Evolutionary conservation across 495 filamentous ascomycete species (phyloP), one percentile per base, ranked within the genome.

Genomic region (Rhizodiscina lignyota): DNA sequence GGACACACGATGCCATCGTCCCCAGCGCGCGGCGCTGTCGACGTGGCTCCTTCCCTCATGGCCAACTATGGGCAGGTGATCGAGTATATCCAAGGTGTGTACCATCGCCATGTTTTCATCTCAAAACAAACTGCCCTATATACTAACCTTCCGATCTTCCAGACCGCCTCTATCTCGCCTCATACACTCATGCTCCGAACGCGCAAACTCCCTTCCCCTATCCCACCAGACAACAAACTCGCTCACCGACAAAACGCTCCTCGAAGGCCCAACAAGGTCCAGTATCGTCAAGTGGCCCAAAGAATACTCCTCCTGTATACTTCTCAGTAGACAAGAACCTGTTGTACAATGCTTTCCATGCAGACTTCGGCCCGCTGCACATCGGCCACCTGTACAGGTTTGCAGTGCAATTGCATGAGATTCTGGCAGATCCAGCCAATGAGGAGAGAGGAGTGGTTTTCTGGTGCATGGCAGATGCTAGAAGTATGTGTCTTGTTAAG

Each of bases 351-450:
- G 83, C 86, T 5, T 99, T 99, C 62, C 85, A 94, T 56, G 86
- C 87, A 39, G 89, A 99, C 56, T 99, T 99, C 55, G 89, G 89
- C 41, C 89, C 89, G 45, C 65, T 96, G 17, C 91, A 99, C 60
- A 91, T 96, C 35, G 89, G 91, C 3, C 89, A 99, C 48, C 62
- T 96, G 19, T 96, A 99, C 62, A 70, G 89, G 23, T 99, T 96
- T 58, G 85, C 91, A 1, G 73, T 94, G 21, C 70, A 83, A 29
- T 81, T 99, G 52, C 91, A 99, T 50, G 86, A 94, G 50, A 80
- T 96, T 30, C 63, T 99, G 10, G 89, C 82, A 1, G 83, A 86
- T 23, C 78, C 82, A 36, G 76, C 71, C 21, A 84, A 85, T 48
- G 78, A 80, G 58, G 77, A 81, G 17, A 67, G 82, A 32, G 72